Percentiles rank a stretch among this genome's conserved stretches.
These are phyloP conservation scores for Ustilago hordei DNA, from an alignment of 1,284 basidiomycete species.

Conservation along the genomic window DNA sequence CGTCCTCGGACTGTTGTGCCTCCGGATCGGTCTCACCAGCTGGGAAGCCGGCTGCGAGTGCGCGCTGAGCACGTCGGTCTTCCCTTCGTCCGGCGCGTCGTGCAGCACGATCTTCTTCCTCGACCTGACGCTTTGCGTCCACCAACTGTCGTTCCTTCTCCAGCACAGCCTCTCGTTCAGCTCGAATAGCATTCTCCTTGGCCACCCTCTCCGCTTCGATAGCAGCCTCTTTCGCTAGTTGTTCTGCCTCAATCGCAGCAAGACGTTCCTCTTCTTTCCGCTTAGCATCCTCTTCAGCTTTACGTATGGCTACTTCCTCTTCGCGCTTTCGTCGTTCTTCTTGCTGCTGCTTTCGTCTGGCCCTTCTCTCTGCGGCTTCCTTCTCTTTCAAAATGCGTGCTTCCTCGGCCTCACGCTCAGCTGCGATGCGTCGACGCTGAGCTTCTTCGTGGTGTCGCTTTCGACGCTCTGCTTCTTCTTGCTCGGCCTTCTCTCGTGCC, in stretches of 20 bases:
- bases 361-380: constrained; percentile 33
- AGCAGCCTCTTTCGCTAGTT: constrained; percentile 28
- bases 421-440: constrained; percentile 23
- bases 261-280: constrained; percentile 43
- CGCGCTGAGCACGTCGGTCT: constrained; percentile 31
- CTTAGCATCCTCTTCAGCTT: constrained; percentile 19
- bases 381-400: constrained; percentile 21
- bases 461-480: constrained; percentile 19
- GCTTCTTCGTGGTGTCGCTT: constrained; percentile 29
- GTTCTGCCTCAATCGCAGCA: constrained; percentile 48
- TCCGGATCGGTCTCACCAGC: constrained; percentile 36
- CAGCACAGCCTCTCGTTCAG: constrained; percentile 33
- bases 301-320: constrained; percentile 22
- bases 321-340: constrained; percentile 28
- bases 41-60: constrained; percentile 34
- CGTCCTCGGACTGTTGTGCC: constrained; percentile 27
- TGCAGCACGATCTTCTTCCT: constrained; percentile 47
- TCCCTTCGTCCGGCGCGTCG: constrained; percentile 35
- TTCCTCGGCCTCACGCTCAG: constrained; percentile 32
- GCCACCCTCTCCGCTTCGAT: constrained; percentile 20
- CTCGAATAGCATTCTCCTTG: constrained; percentile 33
- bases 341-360: constrained; percentile 21
- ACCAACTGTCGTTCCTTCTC: constrained; percentile 41
- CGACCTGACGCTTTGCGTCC: constrained; percentile 51
- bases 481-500: constrained; percentile 26